Evolutionary conservation across 495 filamentous ascomycete genomes (phyloP).

Genomic region (Aspergillus heteromorphus): DNA sequence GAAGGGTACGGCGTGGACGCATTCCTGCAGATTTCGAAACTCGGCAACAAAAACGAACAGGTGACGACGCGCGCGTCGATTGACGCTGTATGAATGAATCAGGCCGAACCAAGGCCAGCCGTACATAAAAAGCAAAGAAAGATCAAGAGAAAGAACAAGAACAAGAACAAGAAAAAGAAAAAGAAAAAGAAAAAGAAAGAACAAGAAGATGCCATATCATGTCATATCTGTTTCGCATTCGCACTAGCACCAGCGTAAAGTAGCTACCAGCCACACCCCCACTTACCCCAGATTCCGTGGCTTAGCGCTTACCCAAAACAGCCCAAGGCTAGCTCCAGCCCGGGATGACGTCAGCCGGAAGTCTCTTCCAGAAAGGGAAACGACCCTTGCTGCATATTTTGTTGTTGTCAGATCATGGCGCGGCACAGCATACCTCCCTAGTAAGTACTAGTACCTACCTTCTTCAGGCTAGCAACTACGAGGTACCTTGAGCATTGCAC

Average conservation of each 20-base stretch:
- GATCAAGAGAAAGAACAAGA: no score
- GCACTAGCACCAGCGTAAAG: background rate
- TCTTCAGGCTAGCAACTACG: background rate
- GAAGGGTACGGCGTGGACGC: slow-evolving; percentile 98
- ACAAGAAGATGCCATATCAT: no score
- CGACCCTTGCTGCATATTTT: background rate
- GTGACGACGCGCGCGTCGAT: slow-evolving; percentile 81
- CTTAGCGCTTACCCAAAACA: background rate
- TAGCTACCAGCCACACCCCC: background rate
- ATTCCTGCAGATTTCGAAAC: slow-evolving; percentile 92
- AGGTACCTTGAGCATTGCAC: background rate
- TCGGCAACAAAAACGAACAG: slow-evolving; percentile 98
- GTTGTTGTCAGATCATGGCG: no score
- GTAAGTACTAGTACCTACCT: background rate
- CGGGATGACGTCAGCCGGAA: slow-evolving; percentile 17
- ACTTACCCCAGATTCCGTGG: background rate
- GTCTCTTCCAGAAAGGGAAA: background rate
- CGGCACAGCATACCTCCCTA: no score
- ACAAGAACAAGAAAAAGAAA: background rate
- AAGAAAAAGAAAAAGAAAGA: no score
- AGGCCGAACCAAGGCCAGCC: no score
- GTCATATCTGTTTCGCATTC: no score
- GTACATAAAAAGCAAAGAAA: no score
- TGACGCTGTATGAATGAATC: slow-evolving; percentile 66
- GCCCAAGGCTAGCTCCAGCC: background rate